These are phyloP conservation scores for Oryza punctata DNA, from an alignment of 176 grass and related monocot species.

Conservation along the genomic window DNA sequence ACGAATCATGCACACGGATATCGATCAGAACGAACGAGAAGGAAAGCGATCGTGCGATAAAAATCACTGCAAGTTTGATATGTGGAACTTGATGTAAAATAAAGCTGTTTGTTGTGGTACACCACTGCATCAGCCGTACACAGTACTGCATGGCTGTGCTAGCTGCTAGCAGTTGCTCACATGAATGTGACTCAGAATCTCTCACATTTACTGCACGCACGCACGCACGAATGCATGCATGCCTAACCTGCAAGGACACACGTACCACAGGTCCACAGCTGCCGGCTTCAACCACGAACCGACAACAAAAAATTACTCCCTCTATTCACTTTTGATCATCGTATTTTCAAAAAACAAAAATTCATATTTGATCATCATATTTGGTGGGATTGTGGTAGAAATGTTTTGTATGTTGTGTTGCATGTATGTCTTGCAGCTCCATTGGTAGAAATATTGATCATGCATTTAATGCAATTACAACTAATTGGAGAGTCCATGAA, in stretches of 20 bases:
- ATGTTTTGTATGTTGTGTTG: no score
- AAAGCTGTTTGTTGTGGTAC: background rate
- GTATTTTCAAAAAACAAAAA: no score
- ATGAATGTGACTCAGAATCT: background rate
- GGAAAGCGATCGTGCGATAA: background rate
- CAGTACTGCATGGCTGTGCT: background rate
- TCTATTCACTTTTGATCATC: no score
- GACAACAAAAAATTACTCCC: no score
- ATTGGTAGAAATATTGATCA: no score
- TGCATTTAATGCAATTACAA: no score
- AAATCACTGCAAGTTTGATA: background rate
- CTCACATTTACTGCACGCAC: background rate
- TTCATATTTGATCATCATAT: no score
- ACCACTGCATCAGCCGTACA: background rate
- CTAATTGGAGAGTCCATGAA: no score
- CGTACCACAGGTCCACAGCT: no score
- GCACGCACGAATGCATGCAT: background rate
- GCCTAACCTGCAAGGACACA: background rate
- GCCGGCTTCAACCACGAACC: no score
- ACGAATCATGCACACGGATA: background rate
- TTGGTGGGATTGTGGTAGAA: no score
- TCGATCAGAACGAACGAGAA: background rate
- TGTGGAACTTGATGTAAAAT: background rate
- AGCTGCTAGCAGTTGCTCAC: background rate
- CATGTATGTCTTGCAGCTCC: no score